Conservation (phyloP, 1,284 basidiomycete species). For the Laetiporus sulphureus region DNA sequence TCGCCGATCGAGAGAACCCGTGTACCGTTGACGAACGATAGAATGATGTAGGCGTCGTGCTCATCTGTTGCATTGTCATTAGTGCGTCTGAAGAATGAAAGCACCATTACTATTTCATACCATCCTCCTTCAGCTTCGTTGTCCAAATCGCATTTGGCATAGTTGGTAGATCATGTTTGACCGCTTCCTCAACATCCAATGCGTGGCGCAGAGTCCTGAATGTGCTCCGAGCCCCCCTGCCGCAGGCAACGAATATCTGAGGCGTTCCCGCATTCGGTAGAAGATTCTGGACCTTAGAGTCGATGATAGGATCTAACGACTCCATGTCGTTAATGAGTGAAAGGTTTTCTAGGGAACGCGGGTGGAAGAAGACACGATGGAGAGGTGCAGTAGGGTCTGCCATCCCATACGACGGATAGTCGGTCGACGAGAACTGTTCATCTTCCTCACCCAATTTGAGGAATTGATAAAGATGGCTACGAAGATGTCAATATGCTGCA, state of each 20-base stretch:
- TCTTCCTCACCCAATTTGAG: slow-evolving; percentile 95
- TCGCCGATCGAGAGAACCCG: slow-evolving; percentile 93
- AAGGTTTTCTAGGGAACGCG: slow-evolving; percentile 81
- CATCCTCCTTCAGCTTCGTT: slow-evolving; percentile 80
- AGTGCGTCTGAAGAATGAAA: slow-evolving; percentile 2
- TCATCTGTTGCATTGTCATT: slow-evolving; percentile 55
- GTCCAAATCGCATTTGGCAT: slow-evolving; percentile 98
- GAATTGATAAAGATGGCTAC: slow-evolving; percentile 89
- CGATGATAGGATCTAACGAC: slow-evolving; percentile 84
- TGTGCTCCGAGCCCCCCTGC: slow-evolving; percentile 79
- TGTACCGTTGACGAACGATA: slow-evolving; percentile 96
- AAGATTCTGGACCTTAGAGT: slow-evolving; percentile 87
- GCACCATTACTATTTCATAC: slow-evolving; percentile 36
- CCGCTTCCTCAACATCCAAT: slow-evolving; percentile 88
- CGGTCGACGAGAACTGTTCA: slow-evolving; percentile 81
- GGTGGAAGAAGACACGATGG: slow-evolving; percentile 80
- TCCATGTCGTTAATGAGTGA: slow-evolving; percentile 84
- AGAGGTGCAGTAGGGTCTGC: slow-evolving; percentile 57
- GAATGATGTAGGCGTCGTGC: slow-evolving; percentile 91
- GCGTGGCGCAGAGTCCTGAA: slow-evolving; percentile 88
- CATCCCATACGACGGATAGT: slow-evolving; percentile 83
- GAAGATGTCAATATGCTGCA: slow-evolving; percentile 7
- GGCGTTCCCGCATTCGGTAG: slow-evolving; percentile 89
- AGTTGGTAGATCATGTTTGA: slow-evolving; percentile 89
- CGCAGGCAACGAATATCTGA: slow-evolving; percentile 90